Evolutionary conservation across 2,329 filamentous ascomycete species (phyloP), one percentile per base, ranked within the genome.

Genomic region (Diaporthe batatas): DNA sequence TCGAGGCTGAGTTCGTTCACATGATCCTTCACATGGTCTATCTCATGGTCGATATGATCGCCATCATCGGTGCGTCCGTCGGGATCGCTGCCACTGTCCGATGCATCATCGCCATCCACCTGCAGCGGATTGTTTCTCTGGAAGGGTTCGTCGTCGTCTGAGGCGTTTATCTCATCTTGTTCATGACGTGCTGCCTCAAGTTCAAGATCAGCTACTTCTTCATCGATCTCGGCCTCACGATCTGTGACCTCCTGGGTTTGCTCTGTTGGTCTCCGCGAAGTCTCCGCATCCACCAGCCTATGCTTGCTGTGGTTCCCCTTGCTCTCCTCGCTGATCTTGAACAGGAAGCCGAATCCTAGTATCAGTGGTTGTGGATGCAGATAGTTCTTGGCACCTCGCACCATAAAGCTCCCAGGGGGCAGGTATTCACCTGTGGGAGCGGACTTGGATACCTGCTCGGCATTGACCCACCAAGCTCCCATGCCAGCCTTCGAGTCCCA

Each of bases 401-500:
- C 87, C 82, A 92, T 90, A 80, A 99, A 98, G 75, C 90, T 90
- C 23, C 96, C 96, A 0, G 89, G 86, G 0, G 91, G 89, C 8
- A 99, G 83, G 77, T 94, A 96, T 76, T 97, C 95, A 32, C 96
- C 96, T 0, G 89, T 91, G 0, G 91, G 87, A 0, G 93, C 92
- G 44, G 91, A 94, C 83, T 98, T 98, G 12, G 93, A 94, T 0
- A 99, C 94, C 81, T 98, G 95, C 70, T 96, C 92, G 2, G 94
- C 92, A 75, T 92, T 91, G 0, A 97, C 96, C 96, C 96, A 99
- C 92, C 94, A 99, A 11, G 96, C 95, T 23, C 93, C 92, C 93
- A 98, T 97, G 21, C 94, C 91, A 11, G 96, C 96, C 82, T 99
- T 99, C 1, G 94, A 96, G 74, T 98, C 96, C 96, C 96, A 99